Evolutionary conservation across 176 grass and related monocot genomes (phyloP), one percentile per base, ranked within the genome.

Genomic region (Carex myosuroides): DNA sequence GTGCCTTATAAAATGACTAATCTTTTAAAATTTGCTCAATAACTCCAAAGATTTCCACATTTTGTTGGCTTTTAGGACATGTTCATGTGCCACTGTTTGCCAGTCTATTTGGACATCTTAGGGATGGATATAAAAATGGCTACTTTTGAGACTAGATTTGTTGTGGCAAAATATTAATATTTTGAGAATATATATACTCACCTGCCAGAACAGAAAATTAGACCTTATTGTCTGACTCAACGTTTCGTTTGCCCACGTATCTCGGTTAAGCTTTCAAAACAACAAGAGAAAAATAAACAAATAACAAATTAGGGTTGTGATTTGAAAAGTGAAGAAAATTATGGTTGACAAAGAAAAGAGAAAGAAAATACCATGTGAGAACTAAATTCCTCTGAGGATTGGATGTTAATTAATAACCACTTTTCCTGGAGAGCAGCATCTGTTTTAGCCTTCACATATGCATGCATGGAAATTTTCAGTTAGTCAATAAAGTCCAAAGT

Each of bases 121-220:
- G 39, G 17, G 69, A 41, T 46, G 35, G 11, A 74, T 53, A 50
- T 0, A 13, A 74, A 26, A 50, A n/a, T 21, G 39, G 42, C 70
- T 53, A 53, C 10, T 74, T 74, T 11, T 24, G 6, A 52, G 44
- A 24, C 60, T 62, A 62, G 18, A 13, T 52, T 26, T 74, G 20
- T 5, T 7, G 42, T 7, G 53, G 46, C 42, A 52, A 52, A 74
- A 52, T 14, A 50, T 52, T 52, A 44, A 74, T 20, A 29, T 14
- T 52, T 74, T 74, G 20, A 74, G 42, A 74, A 74, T 78, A 57
- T 78, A 70, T 37, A 70, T 39, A 87, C 81, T 55, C 81, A 99
- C 97, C 97, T 99, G 97, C 97, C 97, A 99, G 90, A 99, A 99
- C 81, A 99, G 93, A 72, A 99, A 95, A 85, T 95, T 99, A 60